A percentile compares a stretch with the other conserved stretches of the same genome.
These are phyloP conservation scores for Medicago arabica DNA, from an alignment of 306 rosid species.

Conservation along the genomic window DNA sequence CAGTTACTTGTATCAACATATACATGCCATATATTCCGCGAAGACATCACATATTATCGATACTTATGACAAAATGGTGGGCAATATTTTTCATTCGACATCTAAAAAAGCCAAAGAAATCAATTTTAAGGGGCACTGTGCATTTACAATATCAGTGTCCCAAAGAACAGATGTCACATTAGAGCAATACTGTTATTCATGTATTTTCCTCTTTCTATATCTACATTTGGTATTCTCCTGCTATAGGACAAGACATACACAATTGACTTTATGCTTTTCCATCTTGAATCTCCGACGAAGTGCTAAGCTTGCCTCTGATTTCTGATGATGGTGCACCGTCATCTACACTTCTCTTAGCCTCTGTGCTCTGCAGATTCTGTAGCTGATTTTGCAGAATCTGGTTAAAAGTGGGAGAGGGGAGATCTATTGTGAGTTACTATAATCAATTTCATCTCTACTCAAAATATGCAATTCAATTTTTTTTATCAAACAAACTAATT, in stretches of 20 bases:
- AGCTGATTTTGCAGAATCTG: slow-evolving; percentile 75
- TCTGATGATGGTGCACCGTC: slow-evolving; percentile 45
- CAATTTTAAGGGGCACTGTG: slow-evolving; percentile 35
- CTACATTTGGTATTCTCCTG: slow-evolving; percentile 48
- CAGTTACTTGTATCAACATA: neutral
- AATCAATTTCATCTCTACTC: slow-evolving; percentile 19
- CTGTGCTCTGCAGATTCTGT: slow-evolving; percentile 57
- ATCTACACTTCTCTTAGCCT: slow-evolving; percentile 43
- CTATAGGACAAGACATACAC: slow-evolving; percentile 31
- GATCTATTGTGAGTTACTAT: neutral
- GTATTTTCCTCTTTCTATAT: slow-evolving; percentile 47
- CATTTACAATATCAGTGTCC: slow-evolving; percentile 46
- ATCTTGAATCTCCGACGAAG: slow-evolving; percentile 43
- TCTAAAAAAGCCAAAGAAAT: slow-evolving; percentile 11
- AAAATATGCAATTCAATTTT: slow-evolving; percentile 22
- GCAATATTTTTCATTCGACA: slow-evolving; percentile 13
- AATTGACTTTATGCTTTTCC: slow-evolving; percentile 36
- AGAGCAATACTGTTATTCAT: slow-evolving; percentile 44
- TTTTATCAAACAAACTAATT: slow-evolving; percentile 28
- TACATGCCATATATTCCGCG: neutral
- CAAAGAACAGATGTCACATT: slow-evolving; percentile 38
- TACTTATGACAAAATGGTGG: slow-evolving; percentile 5
- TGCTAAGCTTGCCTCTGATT: slow-evolving; percentile 63
- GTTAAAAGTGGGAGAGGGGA: neutral
- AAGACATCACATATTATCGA: slow-evolving; percentile 1